phyloP scores from a whole-genome alignment of 371 early-diverging fungal genomes.

The Mucor circinelloides region DNA sequence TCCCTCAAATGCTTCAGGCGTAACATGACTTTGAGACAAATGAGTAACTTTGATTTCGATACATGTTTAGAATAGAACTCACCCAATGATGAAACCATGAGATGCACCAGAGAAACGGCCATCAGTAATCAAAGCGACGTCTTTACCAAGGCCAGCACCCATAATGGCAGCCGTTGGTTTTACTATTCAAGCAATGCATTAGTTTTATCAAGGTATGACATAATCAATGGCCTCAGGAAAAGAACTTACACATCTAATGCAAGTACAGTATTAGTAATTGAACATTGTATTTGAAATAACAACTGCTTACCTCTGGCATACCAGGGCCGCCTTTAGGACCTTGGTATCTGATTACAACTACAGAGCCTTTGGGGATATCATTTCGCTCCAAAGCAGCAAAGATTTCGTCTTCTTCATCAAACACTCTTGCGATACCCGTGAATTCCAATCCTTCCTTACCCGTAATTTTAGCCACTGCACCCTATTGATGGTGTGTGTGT shows the following conservation, averaged over 20 bases:
- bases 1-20: constrained; percentile 96
- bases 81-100: constrained; percentile 57
- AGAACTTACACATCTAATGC: constrained; percentile 57
- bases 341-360: constrained; percentile 81
- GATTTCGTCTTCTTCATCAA: constrained; percentile 90
- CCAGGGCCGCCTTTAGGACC: constrained; percentile 93
- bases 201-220: background rate
- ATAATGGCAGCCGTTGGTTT: constrained; percentile 96
- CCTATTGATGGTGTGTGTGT: constrained; percentile 33
- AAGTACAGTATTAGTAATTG: background rate
- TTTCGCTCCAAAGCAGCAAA: constrained; percentile 79
- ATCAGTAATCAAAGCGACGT: constrained; percentile 95
- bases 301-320: constrained; percentile 69
- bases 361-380: constrained; percentile 76
- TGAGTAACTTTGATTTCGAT: constrained; percentile 82
- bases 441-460: constrained; percentile 96
- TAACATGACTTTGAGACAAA: constrained; percentile 82
- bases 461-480: constrained; percentile 95
- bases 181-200: constrained; percentile 40
- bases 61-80: constrained; percentile 15
- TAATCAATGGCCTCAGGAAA: background rate
- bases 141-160: constrained; percentile 97
- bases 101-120: constrained; percentile 97
- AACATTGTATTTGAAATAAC: background rate
- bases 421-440: constrained; percentile 86